These are phyloP conservation scores for Bremia lactucae DNA, from an alignment of 352 stramenopile species.

Conservation along the genomic window DNA sequence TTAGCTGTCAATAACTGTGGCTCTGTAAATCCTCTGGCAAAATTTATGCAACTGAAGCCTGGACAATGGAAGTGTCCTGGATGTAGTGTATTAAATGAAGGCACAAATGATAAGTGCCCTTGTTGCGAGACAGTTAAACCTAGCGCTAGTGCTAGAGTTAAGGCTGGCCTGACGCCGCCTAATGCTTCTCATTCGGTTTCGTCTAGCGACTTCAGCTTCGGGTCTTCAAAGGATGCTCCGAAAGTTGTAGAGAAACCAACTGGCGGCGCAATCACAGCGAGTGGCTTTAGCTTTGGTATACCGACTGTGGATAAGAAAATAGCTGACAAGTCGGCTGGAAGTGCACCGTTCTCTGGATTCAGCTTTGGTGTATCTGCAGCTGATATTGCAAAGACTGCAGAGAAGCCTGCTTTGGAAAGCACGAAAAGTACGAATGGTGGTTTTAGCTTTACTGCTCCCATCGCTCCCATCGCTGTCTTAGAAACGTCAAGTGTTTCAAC, in stretches of 20 bases:
- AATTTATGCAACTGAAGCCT: constrained; percentile 52
- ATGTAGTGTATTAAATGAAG: constrained; percentile 60
- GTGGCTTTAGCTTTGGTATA: constrained; percentile 44
- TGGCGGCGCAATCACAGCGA: constrained; percentile 12
- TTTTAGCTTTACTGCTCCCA: constrained; percentile 16
- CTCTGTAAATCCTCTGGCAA: constrained; percentile 39
- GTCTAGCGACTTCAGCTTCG: constrained; percentile 8
- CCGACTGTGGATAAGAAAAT: constrained; percentile 10
- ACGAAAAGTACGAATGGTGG: constrained; percentile 4
- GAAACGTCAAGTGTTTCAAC: constrained; percentile 5
- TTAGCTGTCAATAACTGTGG: constrained; percentile 7
- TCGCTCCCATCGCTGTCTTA: background rate
- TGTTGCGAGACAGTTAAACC: constrained; percentile 67
- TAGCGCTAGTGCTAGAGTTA: constrained; percentile 2
- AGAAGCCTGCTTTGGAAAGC: constrained; percentile 8
- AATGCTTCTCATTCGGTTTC: too few species aligned
- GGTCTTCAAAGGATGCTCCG: constrained; percentile 5
- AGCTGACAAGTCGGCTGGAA: constrained; percentile 15
- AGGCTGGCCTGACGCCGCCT: constrained; percentile 3
- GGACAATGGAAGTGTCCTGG: constrained; percentile 78
- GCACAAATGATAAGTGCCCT: constrained; percentile 51
- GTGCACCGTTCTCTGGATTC: constrained; percentile 13
- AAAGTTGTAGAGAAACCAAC: constrained; percentile 13
- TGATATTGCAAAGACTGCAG: constrained; percentile 4
- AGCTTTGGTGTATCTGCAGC: constrained; percentile 9